Evolutionary conservation across 345 rosid species (phyloP), one percentile per base, ranked within the genome.

Genomic region (Durio zibethinus): DNA sequence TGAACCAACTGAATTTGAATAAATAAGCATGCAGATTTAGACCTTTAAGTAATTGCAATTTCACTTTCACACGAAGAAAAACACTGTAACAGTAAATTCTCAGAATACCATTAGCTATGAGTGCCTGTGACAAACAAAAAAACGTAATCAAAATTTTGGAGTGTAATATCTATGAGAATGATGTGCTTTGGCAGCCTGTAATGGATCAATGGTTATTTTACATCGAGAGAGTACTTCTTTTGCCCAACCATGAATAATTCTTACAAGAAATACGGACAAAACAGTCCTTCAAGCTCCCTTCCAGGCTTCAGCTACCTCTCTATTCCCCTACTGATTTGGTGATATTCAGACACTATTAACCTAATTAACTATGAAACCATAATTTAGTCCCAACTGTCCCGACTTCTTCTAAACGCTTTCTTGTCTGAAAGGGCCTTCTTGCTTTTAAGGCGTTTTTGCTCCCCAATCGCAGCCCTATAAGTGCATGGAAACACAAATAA

Each of bases 381-480:
- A 29, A 61, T 47, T 81, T 80, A 92, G 84, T 94, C 97, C 89
- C 91, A 96, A 66, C 93, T 86, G 79, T 87, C 84, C 16, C 95
- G 81, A 81, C 87, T 88, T 90, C 99, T 91, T 82, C 99, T 86
- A 15, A 86, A 89, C 8, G 95, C 87, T 84, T 93, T 92, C 86
- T 93, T 93, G 54, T 91, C 94, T 3, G 98, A 91, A 53, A 87
- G 87, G 80, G 76, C 94, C 78, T 88, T 93, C 68, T 93, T 93
- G 81, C 91, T 89, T 86, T 86, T 88, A 52, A 91, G 89, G 38
- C 95, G 91, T 60, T 87, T 94, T 76, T 91, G 86, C 73, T 92
- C 97, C 80, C 94, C 98, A 48, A 85, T 92, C 1, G 91, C 94
- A 82, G 97, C 99, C 91, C 99, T 91, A 78, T 31, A 74, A 76